These are phyloP conservation scores for Alternaria panax DNA, from an alignment of 2,329 filamentous ascomycete genomes.

Conservation along the genomic window DNA sequence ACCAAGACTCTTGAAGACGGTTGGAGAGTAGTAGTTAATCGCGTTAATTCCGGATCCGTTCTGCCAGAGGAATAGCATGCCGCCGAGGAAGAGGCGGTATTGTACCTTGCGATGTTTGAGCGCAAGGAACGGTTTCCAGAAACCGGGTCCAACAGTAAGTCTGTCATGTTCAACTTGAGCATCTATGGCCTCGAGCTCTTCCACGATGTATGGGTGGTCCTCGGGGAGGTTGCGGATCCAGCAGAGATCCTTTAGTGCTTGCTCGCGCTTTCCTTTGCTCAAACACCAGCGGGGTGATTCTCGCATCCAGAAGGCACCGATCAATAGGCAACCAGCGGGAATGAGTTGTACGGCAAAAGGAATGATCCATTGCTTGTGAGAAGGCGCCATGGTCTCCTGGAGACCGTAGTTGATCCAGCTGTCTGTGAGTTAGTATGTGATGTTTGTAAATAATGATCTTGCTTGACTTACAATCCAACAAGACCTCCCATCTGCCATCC, in stretches of 20 bases:
- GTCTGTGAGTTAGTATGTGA: constrained; percentile 35
- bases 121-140: constrained; percentile 65
- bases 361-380: constrained; percentile 56
- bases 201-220: constrained; percentile 71
- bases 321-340: constrained; percentile 65
- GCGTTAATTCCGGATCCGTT: constrained; percentile 77
- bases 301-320: constrained; percentile 53
- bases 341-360: constrained; percentile 70
- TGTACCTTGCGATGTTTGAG: constrained; percentile 60
- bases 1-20: constrained; percentile 72
- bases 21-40: constrained; percentile 76
- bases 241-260: constrained; percentile 58
- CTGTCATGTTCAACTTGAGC: constrained; percentile 71
- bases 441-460: constrained; percentile 49
- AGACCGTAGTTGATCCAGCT: constrained; percentile 56
- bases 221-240: constrained; percentile 69
- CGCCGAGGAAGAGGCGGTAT: constrained; percentile 76
- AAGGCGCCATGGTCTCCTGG: constrained; percentile 53
- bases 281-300: constrained; percentile 57
- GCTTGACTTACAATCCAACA: constrained; percentile 39
- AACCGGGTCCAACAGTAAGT: constrained; percentile 70
- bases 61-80: constrained; percentile 81
- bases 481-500: constrained; percentile 59
- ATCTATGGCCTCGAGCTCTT: constrained; percentile 76
- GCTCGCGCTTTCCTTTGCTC: constrained; percentile 50